A percentile compares a stretch with the other conserved stretches of the same genome.
Evolutionary conservation across 2,329 filamentous ascomycete genomes (phyloP).

Genomic region (Colletotrichum theobromicola): DNA sequence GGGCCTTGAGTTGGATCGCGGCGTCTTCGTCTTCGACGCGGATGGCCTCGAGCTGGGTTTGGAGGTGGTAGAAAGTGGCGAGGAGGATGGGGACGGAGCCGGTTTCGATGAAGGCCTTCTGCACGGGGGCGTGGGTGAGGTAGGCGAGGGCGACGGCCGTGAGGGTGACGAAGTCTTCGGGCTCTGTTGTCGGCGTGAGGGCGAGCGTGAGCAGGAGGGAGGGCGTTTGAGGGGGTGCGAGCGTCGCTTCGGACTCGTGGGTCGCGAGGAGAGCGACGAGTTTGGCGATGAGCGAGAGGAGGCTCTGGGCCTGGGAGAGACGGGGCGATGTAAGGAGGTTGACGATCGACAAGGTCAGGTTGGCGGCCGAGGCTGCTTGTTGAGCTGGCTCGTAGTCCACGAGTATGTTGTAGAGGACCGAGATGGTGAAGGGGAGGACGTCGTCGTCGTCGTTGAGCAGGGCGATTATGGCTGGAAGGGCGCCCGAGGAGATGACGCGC

Average conservation of each 20-base stretch:
- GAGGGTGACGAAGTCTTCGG: slow-evolving; percentile 60
- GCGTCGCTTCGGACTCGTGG: slow-evolving; percentile 52
- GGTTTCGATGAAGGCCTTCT: slow-evolving; percentile 49
- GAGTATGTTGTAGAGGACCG: slow-evolving; percentile 67
- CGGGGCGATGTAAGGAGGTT: slow-evolving; percentile 52
- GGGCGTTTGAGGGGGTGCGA: slow-evolving; percentile 52
- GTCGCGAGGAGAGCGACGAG: slow-evolving; percentile 58
- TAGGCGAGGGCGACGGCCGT: slow-evolving; percentile 60
- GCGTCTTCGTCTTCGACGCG: slow-evolving; percentile 52
- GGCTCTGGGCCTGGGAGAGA: slow-evolving; percentile 43
- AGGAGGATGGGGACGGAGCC: slow-evolving; percentile 49
- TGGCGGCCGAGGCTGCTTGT: slow-evolving; percentile 54
- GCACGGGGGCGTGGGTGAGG: slow-evolving; percentile 57
- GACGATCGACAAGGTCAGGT: slow-evolving; percentile 55
- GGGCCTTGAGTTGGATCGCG: slow-evolving; percentile 47
- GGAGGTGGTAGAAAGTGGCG: slow-evolving; percentile 51
- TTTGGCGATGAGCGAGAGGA: slow-evolving; percentile 61
- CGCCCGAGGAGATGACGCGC: slow-evolving; percentile 55
- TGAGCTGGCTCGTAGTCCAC: slow-evolving; percentile 69
- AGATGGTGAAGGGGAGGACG: slow-evolving; percentile 57
- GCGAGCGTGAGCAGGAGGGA: slow-evolving; percentile 56
- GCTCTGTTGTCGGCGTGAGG: slow-evolving; percentile 45
- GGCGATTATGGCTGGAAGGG: slow-evolving; percentile 51
- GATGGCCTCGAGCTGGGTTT: slow-evolving; percentile 43
- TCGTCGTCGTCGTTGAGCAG: slow-evolving; percentile 53